phyloP scores from a whole-genome alignment of 192 early-diverging fungal species.

The Hyaloraphidium curvatum region DNA sequence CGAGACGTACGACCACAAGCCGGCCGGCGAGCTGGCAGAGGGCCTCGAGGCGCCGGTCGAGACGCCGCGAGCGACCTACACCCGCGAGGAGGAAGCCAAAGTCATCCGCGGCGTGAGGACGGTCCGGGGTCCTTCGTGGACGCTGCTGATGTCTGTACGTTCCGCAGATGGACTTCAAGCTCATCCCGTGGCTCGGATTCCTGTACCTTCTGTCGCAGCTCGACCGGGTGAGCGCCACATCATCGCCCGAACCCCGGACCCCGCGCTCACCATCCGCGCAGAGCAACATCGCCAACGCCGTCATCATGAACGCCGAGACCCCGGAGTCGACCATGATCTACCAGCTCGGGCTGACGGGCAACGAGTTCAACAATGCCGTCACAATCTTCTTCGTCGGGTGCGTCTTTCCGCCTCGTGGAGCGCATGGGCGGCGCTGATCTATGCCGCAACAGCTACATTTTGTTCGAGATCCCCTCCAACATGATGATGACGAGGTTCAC shows the following conservation, averaged over 20 bases:
- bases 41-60: no score
- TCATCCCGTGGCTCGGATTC: not conserved
- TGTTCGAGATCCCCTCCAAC: not conserved
- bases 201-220: not conserved
- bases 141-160: no score
- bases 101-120: no score
- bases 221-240: not conserved
- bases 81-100: no score
- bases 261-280: not conserved
- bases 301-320: not conserved
- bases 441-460: not conserved
- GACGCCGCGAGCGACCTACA: no score
- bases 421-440: no score
- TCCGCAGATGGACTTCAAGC: no score
- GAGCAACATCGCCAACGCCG: not conserved
- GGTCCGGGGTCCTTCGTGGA: no score
- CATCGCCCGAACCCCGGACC: no score
- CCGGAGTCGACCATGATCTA: not conserved
- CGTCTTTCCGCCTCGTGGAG: constrained; percentile 4
- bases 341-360: constrained; percentile 18
- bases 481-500: not conserved
- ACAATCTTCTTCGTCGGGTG: constrained; percentile 51
- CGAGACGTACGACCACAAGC: no score
- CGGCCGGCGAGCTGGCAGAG: no score
- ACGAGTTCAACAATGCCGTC: constrained; percentile 35